These are phyloP conservation scores for Thraustotheca clavata DNA, from an alignment of 352 stramenopile species.

Conservation along the genomic window DNA sequence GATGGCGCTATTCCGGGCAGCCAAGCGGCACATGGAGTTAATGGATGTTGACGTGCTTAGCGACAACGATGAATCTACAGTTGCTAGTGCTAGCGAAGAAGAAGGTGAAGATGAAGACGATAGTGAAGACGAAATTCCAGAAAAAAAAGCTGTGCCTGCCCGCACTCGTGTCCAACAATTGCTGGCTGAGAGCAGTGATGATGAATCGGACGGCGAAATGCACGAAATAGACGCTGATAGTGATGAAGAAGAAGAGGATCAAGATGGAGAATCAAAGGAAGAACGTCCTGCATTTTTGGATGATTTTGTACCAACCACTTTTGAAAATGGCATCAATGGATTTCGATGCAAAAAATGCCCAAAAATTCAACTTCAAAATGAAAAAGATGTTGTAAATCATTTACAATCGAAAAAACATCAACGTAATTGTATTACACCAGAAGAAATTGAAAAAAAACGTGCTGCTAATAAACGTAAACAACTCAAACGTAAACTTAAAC, in stretches of 20 bases:
- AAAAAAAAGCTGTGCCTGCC: background rate
- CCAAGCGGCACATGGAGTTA: constrained; percentile 3
- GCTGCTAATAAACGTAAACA: constrained; percentile 8
- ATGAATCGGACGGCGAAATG: background rate
- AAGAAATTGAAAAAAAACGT: background rate
- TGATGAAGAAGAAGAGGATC: constrained; percentile 1
- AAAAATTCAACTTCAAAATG: constrained; percentile 7
- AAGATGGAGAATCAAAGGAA: background rate
- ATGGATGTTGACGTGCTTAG: constrained; percentile 3
- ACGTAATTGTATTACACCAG: background rate
- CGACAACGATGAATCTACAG: background rate
- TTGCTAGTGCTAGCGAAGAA: background rate
- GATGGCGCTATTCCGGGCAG: constrained; percentile 12
- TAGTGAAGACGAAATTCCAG: background rate
- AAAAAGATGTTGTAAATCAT: constrained; percentile 12
- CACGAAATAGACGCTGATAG: background rate
- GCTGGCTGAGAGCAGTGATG: background rate
- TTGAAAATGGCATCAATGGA: background rate
- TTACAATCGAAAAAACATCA: constrained; percentile 13
- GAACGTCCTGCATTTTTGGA: constrained; percentile 12
- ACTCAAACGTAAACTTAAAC: constrained; percentile 1
- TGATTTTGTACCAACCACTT: constrained; percentile 3
- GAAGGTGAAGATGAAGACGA: constrained; percentile 5
- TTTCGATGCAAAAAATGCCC: constrained; percentile 11
- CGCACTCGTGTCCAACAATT: background rate